Base-by-base conservation (phyloP, 306 rosid genomes). In the Vigna mungo region DNA sequence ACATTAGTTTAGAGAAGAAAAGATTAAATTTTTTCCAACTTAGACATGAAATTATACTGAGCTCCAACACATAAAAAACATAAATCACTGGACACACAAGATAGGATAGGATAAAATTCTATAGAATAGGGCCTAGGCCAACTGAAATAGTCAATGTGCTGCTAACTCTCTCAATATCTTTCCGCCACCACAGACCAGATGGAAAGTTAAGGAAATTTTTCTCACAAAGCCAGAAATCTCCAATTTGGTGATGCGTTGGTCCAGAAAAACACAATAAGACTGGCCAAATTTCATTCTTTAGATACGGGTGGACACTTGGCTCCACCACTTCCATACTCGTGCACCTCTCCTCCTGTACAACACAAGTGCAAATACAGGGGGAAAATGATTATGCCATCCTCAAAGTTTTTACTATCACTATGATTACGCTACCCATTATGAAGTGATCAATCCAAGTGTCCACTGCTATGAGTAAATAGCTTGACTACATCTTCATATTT, bases 291-390 rank as follows among this genome's bases (percentile, higher is more conserved):
- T 87, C 91, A 86, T 72, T 78, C 82, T 88, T 82, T 76, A 94
- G 98, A 90, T 90, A 90, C 83, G 91, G 85, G 89, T 89, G 97
- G 90, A 90, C 96, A 88, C 93, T 92, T 92, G 93, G 87, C 93
- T 88, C 77, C 87, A 86, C 77, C 87, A 86, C 88, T 83, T 88
- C 91, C 87, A 86, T 77, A 82, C 92, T 86, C 68, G 82, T 67
- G 96, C 97, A 92, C 85, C 89, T 86, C 86, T 85, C 94, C 92
- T 94, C 99, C 98, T 92, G 99, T 95, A 88, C 97, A 95, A 89
- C 99, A 96, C 98, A 96, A 96, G 98, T 94, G 93, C 97, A 96
- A 96, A 96, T 96, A 91, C 94, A 96, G 98, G 99, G 90, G 96
- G 94, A 88, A 93, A 95, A 91, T 91, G 97, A 88, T 92, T 96